Conservation (phyloP, 164 flowering plant species). For the Magnolia officinalis region DNA sequence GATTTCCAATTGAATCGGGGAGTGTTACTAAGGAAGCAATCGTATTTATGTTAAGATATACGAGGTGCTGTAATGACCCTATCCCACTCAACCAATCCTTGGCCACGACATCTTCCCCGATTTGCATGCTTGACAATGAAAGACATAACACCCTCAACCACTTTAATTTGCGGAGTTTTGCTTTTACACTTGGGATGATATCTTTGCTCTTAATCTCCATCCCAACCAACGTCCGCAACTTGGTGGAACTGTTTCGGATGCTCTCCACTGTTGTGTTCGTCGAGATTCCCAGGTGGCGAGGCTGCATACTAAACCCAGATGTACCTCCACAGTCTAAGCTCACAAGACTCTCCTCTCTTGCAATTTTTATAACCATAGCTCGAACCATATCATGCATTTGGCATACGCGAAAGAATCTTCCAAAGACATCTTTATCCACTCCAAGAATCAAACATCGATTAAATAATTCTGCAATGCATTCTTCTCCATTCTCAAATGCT, state of each 20-base stretch:
- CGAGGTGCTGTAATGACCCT: constrained; percentile 4
- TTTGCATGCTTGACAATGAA: background rate
- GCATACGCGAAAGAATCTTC: background rate
- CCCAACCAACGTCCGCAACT: constrained; percentile 7
- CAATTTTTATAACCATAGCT: background rate
- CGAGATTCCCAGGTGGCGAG: background rate
- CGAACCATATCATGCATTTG: constrained; percentile 1
- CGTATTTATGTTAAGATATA: background rate
- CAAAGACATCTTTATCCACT: background rate
- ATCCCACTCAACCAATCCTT: background rate
- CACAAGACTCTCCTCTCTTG: constrained; percentile 1
- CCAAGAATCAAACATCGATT: constrained; percentile 4
- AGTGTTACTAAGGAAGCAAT: background rate
- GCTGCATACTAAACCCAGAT: background rate
- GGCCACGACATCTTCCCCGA: background rate
- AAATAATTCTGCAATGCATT: background rate
- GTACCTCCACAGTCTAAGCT: background rate
- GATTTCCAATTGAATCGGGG: background rate
- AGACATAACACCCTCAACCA: constrained; percentile 1
- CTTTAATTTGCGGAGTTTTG: background rate
- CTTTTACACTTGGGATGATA: background rate
- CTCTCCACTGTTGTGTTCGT: background rate
- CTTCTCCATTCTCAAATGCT: constrained; percentile 2
- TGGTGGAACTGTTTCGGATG: background rate
- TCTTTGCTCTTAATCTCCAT: background rate